These are phyloP conservation scores for Dioscorea zingiberensis DNA, from an alignment of 106 monocot species.

Conservation along the genomic window DNA sequence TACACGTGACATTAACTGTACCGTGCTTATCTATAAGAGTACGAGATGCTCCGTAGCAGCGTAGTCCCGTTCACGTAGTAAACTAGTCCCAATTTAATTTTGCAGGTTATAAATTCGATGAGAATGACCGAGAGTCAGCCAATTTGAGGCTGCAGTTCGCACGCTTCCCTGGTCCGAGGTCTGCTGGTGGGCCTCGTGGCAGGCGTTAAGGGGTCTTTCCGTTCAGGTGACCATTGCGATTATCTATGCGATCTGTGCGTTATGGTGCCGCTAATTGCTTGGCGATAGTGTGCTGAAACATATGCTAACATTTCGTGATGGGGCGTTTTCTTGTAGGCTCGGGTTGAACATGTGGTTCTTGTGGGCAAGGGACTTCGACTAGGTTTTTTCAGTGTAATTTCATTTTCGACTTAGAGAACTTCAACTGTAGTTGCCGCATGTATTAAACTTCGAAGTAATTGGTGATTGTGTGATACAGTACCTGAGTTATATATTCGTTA, in stretches of 20 bases:
- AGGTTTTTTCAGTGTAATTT: no score
- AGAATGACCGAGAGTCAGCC: slow-evolving; percentile 25
- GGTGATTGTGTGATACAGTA: no score
- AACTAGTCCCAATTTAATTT: slow-evolving; percentile 21
- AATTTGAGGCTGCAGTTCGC: slow-evolving; percentile 31
- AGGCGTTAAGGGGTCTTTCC: slow-evolving; percentile 15
- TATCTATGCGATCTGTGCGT: slow-evolving; percentile 1
- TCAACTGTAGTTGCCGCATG: no score
- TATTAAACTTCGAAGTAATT: no score
- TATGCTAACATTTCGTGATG: background rate
- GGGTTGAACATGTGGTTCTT: background rate
- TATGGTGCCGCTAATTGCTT: background rate
- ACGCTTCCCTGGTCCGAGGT: slow-evolving; percentile 35
- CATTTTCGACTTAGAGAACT: no score
- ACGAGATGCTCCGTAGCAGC: no score
- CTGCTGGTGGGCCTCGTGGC: slow-evolving; percentile 20
- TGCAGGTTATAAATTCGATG: slow-evolving; percentile 36
- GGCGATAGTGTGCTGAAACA: background rate
- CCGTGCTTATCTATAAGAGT: no score
- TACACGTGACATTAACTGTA: no score
- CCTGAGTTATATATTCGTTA: no score
- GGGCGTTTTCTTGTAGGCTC: background rate
- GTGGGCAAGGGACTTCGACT: no score
- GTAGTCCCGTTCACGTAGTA: background rate
- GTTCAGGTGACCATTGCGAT: background rate